phyloP scores from a whole-genome alignment of 305 asterid species.

The Rubia peregrina region DNA sequence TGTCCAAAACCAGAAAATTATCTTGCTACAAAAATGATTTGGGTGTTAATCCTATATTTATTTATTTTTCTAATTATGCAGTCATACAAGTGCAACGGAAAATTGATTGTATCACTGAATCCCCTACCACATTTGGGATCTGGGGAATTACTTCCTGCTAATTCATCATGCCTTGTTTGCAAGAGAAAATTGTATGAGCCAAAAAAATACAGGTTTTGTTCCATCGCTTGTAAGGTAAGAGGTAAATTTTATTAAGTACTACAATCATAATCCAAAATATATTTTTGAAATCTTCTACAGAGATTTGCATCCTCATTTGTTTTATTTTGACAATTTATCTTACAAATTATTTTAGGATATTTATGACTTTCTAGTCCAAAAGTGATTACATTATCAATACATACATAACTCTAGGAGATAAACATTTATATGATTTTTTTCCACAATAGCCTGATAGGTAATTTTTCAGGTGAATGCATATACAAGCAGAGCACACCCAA shows the following conservation, averaged over 20 bases:
- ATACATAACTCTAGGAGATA: too few species aligned
- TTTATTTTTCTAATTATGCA: not conserved
- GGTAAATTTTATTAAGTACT: not conserved
- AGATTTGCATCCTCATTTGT: not conserved
- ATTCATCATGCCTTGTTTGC: not conserved
- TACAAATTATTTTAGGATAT: too few species aligned
- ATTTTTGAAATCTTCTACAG: not conserved
- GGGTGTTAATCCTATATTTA: not conserved
- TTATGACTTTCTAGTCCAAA: too few species aligned
- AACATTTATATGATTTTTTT: too few species aligned
- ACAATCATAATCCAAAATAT: not conserved
- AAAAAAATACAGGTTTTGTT: not conserved
- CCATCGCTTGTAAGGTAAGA: not conserved
- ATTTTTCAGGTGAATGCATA: not conserved
- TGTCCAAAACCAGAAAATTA: too few species aligned
- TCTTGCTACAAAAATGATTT: too few species aligned
- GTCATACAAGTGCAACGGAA: conserved; percentile 3
- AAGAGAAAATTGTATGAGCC: not conserved
- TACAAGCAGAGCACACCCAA: not conserved
- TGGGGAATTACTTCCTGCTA: not conserved
- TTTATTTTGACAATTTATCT: too few species aligned
- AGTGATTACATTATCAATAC: too few species aligned
- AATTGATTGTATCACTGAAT: not conserved
- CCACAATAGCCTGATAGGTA: too few species aligned
- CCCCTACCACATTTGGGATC: not conserved